Conservation (phyloP, 257 asterid species). For the Buddleja alternifolia region DNA sequence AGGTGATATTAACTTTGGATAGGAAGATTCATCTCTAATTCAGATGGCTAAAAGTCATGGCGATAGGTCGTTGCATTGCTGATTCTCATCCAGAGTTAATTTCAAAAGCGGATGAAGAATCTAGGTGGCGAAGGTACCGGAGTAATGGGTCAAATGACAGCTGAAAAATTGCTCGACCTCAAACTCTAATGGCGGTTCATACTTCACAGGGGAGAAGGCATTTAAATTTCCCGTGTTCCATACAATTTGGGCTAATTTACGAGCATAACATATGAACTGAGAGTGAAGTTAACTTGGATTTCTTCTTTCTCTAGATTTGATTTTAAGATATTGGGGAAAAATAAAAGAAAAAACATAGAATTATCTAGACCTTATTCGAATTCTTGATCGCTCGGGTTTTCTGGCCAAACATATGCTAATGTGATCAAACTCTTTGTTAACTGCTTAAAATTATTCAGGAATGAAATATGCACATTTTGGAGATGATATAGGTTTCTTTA, state of each 20-base stretch:
- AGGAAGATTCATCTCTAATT: constrained; percentile 9
- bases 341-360: constrained; percentile 18
- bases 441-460: constrained; percentile 12
- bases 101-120: constrained; percentile 28
- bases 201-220: constrained; percentile 27
- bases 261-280: constrained; percentile 19
- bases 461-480: background rate
- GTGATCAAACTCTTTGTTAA: background rate
- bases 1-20: constrained; percentile 40
- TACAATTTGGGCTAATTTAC: constrained; percentile 28
- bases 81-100: constrained; percentile 25
- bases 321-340: background rate
- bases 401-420: background rate
- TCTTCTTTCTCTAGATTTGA: constrained; percentile 18
- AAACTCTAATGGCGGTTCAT: background rate
- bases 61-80: constrained; percentile 19
- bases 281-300: constrained; percentile 5
- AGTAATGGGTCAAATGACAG: constrained; percentile 26
- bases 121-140: constrained; percentile 14
- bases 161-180: constrained; percentile 25
- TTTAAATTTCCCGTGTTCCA: constrained; percentile 17
- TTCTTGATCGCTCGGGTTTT: background rate
- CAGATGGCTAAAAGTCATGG: constrained; percentile 24
- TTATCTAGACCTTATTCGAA: background rate
- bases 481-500: background rate